These are phyloP conservation scores for Penicillium nordicum DNA, from an alignment of 2,329 filamentous ascomycete genomes.

Conservation along the genomic window DNA sequence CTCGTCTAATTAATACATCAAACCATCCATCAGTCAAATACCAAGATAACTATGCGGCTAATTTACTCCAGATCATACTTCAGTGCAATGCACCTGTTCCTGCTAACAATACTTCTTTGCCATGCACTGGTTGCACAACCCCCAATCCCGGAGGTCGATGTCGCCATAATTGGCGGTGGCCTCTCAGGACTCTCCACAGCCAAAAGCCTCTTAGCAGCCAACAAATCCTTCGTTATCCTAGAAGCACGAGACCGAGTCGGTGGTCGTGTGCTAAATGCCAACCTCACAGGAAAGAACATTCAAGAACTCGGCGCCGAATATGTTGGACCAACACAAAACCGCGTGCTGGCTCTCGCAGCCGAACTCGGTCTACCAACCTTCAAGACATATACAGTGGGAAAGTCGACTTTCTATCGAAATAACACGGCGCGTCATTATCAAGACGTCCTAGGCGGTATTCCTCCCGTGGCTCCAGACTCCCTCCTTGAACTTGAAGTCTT, in stretches of 20 bases:
- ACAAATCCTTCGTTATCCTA: conserved; percentile 10
- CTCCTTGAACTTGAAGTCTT: conserved; percentile 1
- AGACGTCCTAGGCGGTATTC: background rate
- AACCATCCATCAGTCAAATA: background rate
- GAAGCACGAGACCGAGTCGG: conserved; percentile 21
- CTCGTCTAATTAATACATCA: background rate
- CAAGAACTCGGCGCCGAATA: conserved; percentile 29
- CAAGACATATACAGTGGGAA: conserved; percentile 13
- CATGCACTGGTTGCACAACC: background rate
- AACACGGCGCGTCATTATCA: background rate
- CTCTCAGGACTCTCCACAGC: conserved; percentile 1
- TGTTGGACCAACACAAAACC: conserved; percentile 26
- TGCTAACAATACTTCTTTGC: background rate
- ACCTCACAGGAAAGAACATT: conserved; percentile 13
- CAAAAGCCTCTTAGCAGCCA: conserved; percentile 8
- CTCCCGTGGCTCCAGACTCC: background rate
- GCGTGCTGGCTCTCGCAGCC: conserved; percentile 16
- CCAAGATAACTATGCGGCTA: background rate
- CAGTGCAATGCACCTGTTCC: background rate
- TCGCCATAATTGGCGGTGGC: conserved; percentile 3
- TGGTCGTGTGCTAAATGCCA: conserved; percentile 14
- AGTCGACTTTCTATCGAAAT: conserved; percentile 1
- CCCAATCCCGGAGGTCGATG: background rate
- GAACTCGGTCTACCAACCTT: conserved; percentile 20
- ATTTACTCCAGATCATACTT: too few relatives aligned